Evolutionary conservation across 805 yeast species (phyloP), one percentile per base, ranked within the genome.

Genomic region (Saturnispora halmiae): DNA sequence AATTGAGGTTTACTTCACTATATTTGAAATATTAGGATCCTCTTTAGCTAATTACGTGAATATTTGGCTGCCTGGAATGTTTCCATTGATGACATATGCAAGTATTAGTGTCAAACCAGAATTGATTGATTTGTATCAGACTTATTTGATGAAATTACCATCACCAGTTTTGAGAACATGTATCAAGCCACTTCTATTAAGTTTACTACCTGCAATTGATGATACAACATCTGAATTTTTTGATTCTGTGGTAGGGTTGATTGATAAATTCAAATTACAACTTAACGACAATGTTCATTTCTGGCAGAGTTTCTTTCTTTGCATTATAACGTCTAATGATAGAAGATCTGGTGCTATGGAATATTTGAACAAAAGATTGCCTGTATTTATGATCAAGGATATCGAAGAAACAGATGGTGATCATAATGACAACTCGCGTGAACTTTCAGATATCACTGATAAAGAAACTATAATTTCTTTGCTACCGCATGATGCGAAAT

Each of bases 41-140:
- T 75, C 72, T 4, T 61, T 72, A 4, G 61, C 84, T 27, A 73
- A 80, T 33, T 46, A 61, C 9, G 65, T 82, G n/a, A 66, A 70
- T 31, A 61, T 80, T 2, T 92, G 98, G 98, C 66, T 90, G 2
- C 95, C 96, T 0, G 96, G 97, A 0, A 59, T 92, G n/a, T 64
- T 92, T 7, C 96, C 97, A 0, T 64, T 92, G 41, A 75, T 90
- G 73, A 74, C 92, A 13, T 85, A 79, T 55, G 95, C 95, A 8
- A 80, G 94, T 4, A 85, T 87, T 55, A 82, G 82, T 50, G 90
- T 90, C 33, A 87, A 83, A 56, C 90, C 94, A 0, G 77, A 75
- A 47, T 63, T 88, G 36, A 67, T 90, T 14, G 73, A 73, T 19
- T 60, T 90, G 2, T 76, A 79, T 48, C 71, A 70, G 25, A 65